Percentiles rank a stretch among this genome's conserved stretches.
Evolutionary conservation across 2,329 filamentous ascomycete species (phyloP).

Genomic region (Penicillium sp.): DNA sequence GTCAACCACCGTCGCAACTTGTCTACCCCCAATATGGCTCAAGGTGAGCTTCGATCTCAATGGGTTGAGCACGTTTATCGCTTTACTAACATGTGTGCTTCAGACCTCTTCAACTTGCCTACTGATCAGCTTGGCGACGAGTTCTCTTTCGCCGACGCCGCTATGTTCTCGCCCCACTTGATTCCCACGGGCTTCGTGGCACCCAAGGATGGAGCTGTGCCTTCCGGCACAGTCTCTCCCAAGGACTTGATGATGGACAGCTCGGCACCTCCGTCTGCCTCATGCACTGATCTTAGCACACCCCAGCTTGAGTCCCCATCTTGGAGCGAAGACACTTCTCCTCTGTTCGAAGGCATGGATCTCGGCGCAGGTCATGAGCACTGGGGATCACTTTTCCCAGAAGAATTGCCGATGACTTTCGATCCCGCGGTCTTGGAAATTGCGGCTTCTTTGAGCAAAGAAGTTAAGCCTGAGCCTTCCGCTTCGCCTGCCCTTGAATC

Average conservation of each 20-base stretch:
- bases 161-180: conserved; percentile 34
- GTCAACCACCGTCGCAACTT: conserved; percentile 42
- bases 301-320: conserved; percentile 78
- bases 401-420: conserved; percentile 32
- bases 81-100: conserved; percentile 26
- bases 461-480: conserved; percentile 25
- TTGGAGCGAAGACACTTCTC: conserved; percentile 77
- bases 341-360: conserved; percentile 69
- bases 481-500: conserved; percentile 36
- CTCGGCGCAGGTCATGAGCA: conserved; percentile 58
- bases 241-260: conserved; percentile 76
- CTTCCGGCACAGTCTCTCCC: conserved; percentile 74
- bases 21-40: conserved; percentile 44
- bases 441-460: conserved; percentile 25
- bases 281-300: conserved; percentile 83
- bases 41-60: conserved; percentile 34
- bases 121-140: conserved; percentile 32
- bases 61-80: not conserved
- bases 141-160: conserved; percentile 30
- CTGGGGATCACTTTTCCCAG: conserved; percentile 70
- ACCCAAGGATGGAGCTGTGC: conserved; percentile 49
- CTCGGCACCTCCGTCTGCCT: conserved; percentile 80
- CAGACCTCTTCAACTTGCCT: conserved; percentile 38
- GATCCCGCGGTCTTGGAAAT: conserved; percentile 42
- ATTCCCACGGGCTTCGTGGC: conserved; percentile 45